Conservation (phyloP, 2,329 filamentous ascomycete genomes). For the Geosmithia flava region DNA sequence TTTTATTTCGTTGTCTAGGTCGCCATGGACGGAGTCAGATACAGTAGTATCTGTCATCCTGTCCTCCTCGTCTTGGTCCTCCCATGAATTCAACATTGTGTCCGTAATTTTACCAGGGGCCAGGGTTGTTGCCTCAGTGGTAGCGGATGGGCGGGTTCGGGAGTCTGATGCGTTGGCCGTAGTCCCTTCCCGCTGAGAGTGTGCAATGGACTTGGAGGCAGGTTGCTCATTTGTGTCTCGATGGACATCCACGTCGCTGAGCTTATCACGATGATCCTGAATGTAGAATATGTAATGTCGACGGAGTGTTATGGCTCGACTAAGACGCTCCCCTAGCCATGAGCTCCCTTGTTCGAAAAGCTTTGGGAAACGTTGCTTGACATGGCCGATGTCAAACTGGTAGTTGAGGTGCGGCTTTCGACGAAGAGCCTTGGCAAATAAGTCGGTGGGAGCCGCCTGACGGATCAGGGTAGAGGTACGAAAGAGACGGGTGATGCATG, state of each 20-base stretch:
- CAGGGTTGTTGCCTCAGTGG: not conserved
- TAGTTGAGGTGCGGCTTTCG: not conserved
- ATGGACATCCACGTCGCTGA: not conserved
- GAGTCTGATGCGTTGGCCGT: not conserved
- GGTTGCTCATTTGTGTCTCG: too few relatives aligned
- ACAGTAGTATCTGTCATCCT: too few relatives aligned
- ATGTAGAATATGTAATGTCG: slow-evolving; percentile 1
- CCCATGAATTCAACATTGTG: not conserved
- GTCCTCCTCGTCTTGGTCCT: not conserved
- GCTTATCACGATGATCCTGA: slow-evolving; percentile 1
- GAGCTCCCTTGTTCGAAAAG: slow-evolving; percentile 1
- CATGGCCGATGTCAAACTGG: slow-evolving; percentile 1
- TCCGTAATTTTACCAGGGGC: not conserved
- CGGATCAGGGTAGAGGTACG: not conserved
- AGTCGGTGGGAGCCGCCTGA: not conserved
- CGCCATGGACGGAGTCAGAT: too few relatives aligned
- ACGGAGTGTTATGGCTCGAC: slow-evolving; percentile 1
- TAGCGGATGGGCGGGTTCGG: not conserved
- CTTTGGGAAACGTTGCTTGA: not conserved
- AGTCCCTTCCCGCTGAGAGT: too few relatives aligned
- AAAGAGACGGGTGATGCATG: slow-evolving; percentile 1
- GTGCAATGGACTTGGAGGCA: too few relatives aligned
- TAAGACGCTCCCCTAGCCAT: not conserved
- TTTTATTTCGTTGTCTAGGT: too few relatives aligned
- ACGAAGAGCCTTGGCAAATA: slow-evolving; percentile 1